A percentile compares a stretch with the other conserved stretches of the same genome.
These are phyloP conservation scores for Penicillium brevicompactum DNA, from an alignment of 2,329 filamentous ascomycete species.

Conservation along the genomic window DNA sequence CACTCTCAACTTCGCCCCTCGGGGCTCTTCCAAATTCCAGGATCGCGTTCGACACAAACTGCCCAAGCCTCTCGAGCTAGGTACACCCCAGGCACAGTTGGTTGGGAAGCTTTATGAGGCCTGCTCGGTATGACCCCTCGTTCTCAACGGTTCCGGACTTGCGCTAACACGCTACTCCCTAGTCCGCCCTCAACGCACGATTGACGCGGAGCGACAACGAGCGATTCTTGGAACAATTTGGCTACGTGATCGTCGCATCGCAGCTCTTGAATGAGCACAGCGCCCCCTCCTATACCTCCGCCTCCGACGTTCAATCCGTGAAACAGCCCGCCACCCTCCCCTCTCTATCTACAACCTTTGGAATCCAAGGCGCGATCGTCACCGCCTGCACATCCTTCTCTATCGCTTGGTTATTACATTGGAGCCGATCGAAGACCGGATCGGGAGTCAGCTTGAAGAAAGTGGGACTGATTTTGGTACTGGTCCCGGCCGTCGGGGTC, in stretches of 20 bases:
- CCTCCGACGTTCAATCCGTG: constrained; percentile 36
- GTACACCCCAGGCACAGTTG: constrained; percentile 31
- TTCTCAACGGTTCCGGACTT: not conserved
- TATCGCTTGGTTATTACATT: constrained; percentile 69
- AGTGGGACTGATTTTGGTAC: constrained; percentile 40
- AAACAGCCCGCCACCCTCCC: constrained; percentile 32
- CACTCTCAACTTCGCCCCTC: constrained; percentile 51
- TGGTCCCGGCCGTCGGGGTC: constrained; percentile 57
- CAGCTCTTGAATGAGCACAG: constrained; percentile 73
- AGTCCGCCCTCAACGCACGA: constrained; percentile 39
- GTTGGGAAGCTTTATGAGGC: constrained; percentile 48
- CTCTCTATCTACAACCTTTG: constrained; percentile 52
- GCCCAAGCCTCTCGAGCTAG: constrained; percentile 49
- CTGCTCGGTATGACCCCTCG: constrained; percentile 46
- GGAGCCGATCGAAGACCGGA: constrained; percentile 63
- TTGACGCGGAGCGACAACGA: constrained; percentile 78
- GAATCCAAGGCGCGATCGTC: constrained; percentile 65
- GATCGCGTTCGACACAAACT: constrained; percentile 52
- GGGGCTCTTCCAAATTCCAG: constrained; percentile 52
- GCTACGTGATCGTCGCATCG: constrained; percentile 89
- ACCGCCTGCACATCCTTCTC: constrained; percentile 65
- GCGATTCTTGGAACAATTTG: constrained; percentile 87
- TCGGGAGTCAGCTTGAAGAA: constrained; percentile 43
- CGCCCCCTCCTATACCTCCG: constrained; percentile 44
- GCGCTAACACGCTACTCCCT: constrained; percentile 12